Evolutionary conservation across 176 grass and related monocot genomes (phyloP).

Genomic region (Triticum turgidum): DNA sequence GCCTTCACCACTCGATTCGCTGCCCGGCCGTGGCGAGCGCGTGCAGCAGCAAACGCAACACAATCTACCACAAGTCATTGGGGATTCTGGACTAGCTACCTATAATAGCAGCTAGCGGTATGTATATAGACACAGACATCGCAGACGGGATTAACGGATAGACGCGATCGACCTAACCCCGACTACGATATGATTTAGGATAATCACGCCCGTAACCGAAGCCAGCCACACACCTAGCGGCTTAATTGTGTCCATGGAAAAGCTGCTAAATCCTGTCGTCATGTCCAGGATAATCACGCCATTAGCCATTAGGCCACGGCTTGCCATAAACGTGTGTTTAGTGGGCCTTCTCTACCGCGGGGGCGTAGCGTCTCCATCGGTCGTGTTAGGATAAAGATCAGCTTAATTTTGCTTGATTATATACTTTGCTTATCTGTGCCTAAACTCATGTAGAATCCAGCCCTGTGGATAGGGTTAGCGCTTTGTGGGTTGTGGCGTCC

Average conservation of each 20-base stretch:
- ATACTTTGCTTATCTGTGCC: slow-evolving; percentile 2
- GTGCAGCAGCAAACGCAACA: not conserved
- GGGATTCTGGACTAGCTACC: not conserved
- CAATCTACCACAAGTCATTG: not conserved
- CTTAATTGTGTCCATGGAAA: slow-evolving; percentile 44
- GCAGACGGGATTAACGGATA: not conserved
- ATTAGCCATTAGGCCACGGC: slow-evolving; percentile 22
- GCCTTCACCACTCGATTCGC: not conserved
- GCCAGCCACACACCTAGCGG: slow-evolving; percentile 26
- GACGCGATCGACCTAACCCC: not conserved
- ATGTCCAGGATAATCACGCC: slow-evolving; percentile 28
- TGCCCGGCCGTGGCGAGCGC: not conserved
- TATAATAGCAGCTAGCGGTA: not conserved
- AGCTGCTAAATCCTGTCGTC: slow-evolving; percentile 11
- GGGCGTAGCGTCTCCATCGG: not conserved
- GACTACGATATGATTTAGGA: slow-evolving; percentile 25
- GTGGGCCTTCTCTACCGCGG: slow-evolving; percentile 27
- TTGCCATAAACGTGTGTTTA: slow-evolving; percentile 33
- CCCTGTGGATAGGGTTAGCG: not conserved
- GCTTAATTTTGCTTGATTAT: not conserved
- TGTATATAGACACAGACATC: not conserved
- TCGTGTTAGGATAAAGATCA: slow-evolving; percentile 35
- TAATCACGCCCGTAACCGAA: slow-evolving; percentile 30
- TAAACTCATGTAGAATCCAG: not conserved
- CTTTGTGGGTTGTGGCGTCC: not conserved